phyloP scores from a whole-genome alignment of 1,284 basidiomycete genomes.

The Marasmius oreades region DNA sequence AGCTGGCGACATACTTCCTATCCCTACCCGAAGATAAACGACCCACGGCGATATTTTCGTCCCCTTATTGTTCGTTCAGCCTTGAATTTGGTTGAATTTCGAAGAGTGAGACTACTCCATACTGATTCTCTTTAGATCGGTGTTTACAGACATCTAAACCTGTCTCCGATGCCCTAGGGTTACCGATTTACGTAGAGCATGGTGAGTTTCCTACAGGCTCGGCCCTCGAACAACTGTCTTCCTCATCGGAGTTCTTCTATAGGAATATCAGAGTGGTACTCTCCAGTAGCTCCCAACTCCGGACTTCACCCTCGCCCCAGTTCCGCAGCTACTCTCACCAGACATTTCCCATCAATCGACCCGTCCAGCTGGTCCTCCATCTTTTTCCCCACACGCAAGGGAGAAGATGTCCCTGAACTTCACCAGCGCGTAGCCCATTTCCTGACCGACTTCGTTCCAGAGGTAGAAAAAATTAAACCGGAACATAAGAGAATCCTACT shows the following conservation, averaged over 20 bases:
- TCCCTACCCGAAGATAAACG: constrained; percentile 63
- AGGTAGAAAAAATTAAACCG: constrained; percentile 42
- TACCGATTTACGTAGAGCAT: constrained; percentile 76
- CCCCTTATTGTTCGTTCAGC: constrained; percentile 64
- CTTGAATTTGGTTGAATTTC: no score
- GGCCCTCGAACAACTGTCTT: not conserved
- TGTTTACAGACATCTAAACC: constrained; percentile 80
- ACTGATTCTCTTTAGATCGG: constrained; percentile 53
- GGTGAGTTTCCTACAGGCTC: constrained; percentile 38
- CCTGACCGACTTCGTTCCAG: constrained; percentile 48
- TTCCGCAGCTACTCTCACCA: constrained; percentile 44
- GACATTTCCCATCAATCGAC: constrained; percentile 60
- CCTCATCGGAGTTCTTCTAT: constrained; percentile 1
- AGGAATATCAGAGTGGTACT: constrained; percentile 87
- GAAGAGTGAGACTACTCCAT: no score
- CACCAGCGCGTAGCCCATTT: constrained; percentile 60
- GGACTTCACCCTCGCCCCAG: constrained; percentile 72
- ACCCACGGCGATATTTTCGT: constrained; percentile 77
- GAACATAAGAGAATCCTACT: constrained; percentile 56
- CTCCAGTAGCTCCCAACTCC: constrained; percentile 62
- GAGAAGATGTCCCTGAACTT: constrained; percentile 63
- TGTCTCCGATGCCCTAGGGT: constrained; percentile 50
- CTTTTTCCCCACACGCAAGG: constrained; percentile 68
- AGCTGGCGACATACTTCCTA: constrained; percentile 63
- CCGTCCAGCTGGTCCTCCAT: constrained; percentile 53